phyloP scores from a whole-genome alignment of 495 filamentous ascomycete species.

The Xanthoparmelia taractica region DNA sequence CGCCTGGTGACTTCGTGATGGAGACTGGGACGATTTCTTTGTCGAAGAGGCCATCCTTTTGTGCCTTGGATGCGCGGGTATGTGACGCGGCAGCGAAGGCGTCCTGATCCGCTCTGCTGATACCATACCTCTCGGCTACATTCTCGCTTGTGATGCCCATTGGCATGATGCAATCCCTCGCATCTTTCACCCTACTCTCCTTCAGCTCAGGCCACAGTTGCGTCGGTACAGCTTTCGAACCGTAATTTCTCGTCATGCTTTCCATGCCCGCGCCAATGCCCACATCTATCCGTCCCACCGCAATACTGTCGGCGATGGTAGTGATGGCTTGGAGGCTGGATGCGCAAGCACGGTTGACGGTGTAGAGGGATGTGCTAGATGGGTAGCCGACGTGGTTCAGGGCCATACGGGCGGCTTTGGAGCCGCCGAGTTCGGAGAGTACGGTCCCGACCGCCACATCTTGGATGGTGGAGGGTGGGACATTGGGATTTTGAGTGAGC shows the following conservation, averaged over 20 bases:
- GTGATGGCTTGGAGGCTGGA: constrained; percentile 71
- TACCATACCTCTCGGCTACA: constrained; percentile 67
- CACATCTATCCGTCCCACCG: constrained; percentile 60
- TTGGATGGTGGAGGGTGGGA: constrained; percentile 62
- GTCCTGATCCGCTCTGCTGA: constrained; percentile 73
- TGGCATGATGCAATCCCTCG: constrained; percentile 79
- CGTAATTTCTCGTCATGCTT: constrained; percentile 89
- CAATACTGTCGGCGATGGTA: constrained; percentile 60
- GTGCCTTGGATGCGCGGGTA: constrained; percentile 59
- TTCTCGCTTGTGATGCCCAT: constrained; percentile 95
- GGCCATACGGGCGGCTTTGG: constrained; percentile 87
- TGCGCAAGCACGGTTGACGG: constrained; percentile 79
- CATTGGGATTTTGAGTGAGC: constrained; percentile 63
- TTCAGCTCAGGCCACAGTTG: constrained; percentile 69
- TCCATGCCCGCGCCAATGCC: constrained; percentile 89
- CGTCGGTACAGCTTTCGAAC: constrained; percentile 68
- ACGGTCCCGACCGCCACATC: constrained; percentile 84
- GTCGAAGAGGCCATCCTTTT: constrained; percentile 60
- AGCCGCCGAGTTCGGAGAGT: constrained; percentile 80
- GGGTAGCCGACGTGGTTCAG: constrained; percentile 74
- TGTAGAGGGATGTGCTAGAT: constrained; percentile 66
- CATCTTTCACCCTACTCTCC: constrained; percentile 57
- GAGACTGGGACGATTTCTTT: constrained; percentile 67
- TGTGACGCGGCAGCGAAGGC: constrained; percentile 71
- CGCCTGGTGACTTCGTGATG: background rate